Conservation (phyloP, 2,329 filamentous ascomycete genomes). For the Aspergillus ustus region DNA sequence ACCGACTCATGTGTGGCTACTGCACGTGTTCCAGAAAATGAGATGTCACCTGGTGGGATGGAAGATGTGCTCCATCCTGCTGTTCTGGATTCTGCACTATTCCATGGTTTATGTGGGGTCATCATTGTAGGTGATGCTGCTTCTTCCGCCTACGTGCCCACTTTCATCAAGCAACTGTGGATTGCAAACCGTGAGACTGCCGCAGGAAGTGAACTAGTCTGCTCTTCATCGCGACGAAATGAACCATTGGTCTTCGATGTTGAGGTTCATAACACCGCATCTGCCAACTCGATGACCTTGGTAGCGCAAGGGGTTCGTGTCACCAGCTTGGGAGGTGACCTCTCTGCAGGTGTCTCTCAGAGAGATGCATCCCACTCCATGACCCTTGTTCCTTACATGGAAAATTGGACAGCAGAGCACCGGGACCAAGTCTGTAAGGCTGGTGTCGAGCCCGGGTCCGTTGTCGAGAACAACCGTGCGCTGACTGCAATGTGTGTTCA, state of each 20-base stretch:
- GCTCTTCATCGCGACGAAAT: neutral
- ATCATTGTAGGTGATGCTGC: conserved; percentile 1
- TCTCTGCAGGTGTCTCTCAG: neutral
- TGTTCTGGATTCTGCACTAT: conserved; percentile 5
- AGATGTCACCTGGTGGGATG: conserved; percentile 3
- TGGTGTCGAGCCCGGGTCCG: neutral
- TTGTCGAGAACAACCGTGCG: neutral
- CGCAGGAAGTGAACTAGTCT: neutral
- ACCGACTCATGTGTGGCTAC: conserved; percentile 6
- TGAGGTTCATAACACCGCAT: neutral
- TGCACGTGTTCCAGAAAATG: conserved; percentile 8
- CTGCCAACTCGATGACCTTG: neutral
- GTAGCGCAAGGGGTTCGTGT: conserved; percentile 11
- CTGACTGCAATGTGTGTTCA: conserved; percentile 1
- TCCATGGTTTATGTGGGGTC: conserved; percentile 10
- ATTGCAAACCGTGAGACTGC: conserved; percentile 2
- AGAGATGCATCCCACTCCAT: conserved; percentile 10
- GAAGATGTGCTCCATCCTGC: conserved; percentile 14
- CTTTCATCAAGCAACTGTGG: conserved; percentile 14
- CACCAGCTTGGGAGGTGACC: conserved; percentile 8
- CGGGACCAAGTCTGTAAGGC: conserved; percentile 6
- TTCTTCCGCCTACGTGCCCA: conserved; percentile 8
- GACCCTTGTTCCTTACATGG: conserved; percentile 10
- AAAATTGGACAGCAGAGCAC: conserved; percentile 9
- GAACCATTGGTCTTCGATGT: conserved; percentile 15